Conservation (phyloP, 371 early-diverging fungal species). For the Actinomucor elegans region DNA sequence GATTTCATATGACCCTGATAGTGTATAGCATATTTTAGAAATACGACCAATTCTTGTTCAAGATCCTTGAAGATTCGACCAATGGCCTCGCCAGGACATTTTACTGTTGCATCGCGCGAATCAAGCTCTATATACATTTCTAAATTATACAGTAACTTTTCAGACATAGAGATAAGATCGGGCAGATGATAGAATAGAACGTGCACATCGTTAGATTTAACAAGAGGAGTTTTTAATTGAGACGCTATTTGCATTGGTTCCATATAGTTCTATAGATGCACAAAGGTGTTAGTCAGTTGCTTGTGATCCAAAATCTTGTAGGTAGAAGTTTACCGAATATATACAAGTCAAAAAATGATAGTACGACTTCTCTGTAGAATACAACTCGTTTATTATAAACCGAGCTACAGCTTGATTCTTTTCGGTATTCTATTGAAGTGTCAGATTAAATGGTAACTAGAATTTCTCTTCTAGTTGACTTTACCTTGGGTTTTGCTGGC, state of each 20-base stretch:
- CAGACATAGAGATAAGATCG: slow-evolving; percentile 11
- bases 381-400: slow-evolving; percentile 24
- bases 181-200: slow-evolving; percentile 35
- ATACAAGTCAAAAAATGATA: slow-evolving; percentile 30
- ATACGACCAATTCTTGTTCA: slow-evolving; percentile 33
- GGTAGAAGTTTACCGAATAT: slow-evolving; percentile 23
- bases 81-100: neutral
- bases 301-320: too few species aligned
- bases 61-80: slow-evolving; percentile 32
- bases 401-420: slow-evolving; percentile 9
- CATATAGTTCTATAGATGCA: slow-evolving; percentile 37
- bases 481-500: neutral
- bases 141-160: neutral
- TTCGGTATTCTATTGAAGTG: neutral
- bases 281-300: too few species aligned
- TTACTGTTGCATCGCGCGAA: neutral
- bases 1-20: slow-evolving; percentile 36
- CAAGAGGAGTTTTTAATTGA: slow-evolving; percentile 23
- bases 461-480: too few species aligned
- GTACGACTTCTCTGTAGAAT: slow-evolving; percentile 31
- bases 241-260: slow-evolving; percentile 30
- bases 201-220: slow-evolving; percentile 32
- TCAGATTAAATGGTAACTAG: too few species aligned
- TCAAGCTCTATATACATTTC: slow-evolving; percentile 8
- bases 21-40: slow-evolving; percentile 45